Evolutionary conservation across 1,284 basidiomycete species (phyloP), one percentile per base, ranked within the genome.

Genomic region (Jaminaea rosea): DNA sequence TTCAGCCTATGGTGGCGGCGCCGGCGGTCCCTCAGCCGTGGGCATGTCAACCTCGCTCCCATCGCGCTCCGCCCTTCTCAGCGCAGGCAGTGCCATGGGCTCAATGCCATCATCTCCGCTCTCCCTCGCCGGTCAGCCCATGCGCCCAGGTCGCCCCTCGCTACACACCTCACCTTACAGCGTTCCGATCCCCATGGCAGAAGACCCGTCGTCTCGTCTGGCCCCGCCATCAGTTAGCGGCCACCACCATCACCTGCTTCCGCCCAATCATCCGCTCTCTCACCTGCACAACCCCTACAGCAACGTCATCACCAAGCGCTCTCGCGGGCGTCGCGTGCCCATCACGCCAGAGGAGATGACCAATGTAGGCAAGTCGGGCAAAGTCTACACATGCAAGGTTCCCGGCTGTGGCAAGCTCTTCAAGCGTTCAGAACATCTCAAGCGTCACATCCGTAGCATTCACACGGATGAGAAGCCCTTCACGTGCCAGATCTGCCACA

Each of bases 391-490:
- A 13, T 69, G 67, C 64, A 64, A 66, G 46, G 67, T 69, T 15
- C 65, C 63, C 26, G 67, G 65, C 34, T 69, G 67, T 32, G 65
- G 65, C 49, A 69, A 69, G 52, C 66, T 63, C 46, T 69, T 69
- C 60, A 67, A 67, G 52, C 63, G 67, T 21, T 64, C 62, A 52
- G 67, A 69, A 50, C 67, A 69, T 37, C 60, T 69, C 52, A 69
- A 69, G 59, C 51, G 67, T 19, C 67, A 69, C 45, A 62, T 69
- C 11, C 57, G 65, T n/a, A 66, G 63, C 44, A 69, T 69, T 39
- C 67, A 69, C 55, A 68, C 67, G 17, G 67, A 69, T 48, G 67
- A 67, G 27, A 67, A 67, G 58, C 65, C 67, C n/a, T 70, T 60
- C 62, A 56, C 56, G 28, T 70, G 67, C 58, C 56, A 62, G 23